A percentile compares a stretch with the other conserved stretches of the same genome.
phyloP scores from a whole-genome alignment of 441 rosid species.

The Syzygium syzygioides region DNA sequence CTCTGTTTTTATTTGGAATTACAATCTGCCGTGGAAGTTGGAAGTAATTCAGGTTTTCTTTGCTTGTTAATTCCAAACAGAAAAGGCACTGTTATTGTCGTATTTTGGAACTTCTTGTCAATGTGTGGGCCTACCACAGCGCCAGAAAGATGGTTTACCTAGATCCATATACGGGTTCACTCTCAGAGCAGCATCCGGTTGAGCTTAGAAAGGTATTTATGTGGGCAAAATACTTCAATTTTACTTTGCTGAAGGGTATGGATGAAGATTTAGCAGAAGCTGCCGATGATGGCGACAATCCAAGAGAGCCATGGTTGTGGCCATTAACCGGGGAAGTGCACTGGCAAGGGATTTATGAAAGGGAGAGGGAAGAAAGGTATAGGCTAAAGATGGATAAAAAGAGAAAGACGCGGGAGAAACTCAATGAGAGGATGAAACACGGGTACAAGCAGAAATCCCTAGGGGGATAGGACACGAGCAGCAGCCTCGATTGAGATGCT shows the following conservation, averaged over 20 bases:
- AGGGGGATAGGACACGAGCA: constrained; percentile 29
- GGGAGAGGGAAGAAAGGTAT: constrained; percentile 93
- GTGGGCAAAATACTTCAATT: constrained; percentile 83
- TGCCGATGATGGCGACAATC: constrained; percentile 80
- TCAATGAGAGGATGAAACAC: constrained; percentile 51
- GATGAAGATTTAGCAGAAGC: constrained; percentile 99
- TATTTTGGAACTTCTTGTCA: constrained; percentile 70
- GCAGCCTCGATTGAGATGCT: not conserved
- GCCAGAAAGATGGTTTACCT: constrained; percentile 85
- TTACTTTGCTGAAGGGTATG: constrained; percentile 76
- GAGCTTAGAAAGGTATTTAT: constrained; percentile 50
- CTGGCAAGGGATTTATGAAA: constrained; percentile 96
- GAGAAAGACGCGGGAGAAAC: constrained; percentile 78
- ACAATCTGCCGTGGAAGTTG: not conserved
- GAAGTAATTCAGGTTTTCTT: not conserved
- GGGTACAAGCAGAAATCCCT: constrained; percentile 89
- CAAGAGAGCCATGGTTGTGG: constrained; percentile 85
- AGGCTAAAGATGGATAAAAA: constrained; percentile 95
- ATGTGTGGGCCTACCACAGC: constrained; percentile 97
- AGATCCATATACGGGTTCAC: constrained; percentile 62
- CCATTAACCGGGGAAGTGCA: constrained; percentile 95
- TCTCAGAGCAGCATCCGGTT: constrained; percentile 74
- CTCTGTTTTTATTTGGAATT: not conserved
- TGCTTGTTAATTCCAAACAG: constrained; percentile 31
- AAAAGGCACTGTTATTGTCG: constrained; percentile 90